phyloP scores from a whole-genome alignment of 1,284 basidiomycete species.

The Gastroboletus turbinatus region DNA sequence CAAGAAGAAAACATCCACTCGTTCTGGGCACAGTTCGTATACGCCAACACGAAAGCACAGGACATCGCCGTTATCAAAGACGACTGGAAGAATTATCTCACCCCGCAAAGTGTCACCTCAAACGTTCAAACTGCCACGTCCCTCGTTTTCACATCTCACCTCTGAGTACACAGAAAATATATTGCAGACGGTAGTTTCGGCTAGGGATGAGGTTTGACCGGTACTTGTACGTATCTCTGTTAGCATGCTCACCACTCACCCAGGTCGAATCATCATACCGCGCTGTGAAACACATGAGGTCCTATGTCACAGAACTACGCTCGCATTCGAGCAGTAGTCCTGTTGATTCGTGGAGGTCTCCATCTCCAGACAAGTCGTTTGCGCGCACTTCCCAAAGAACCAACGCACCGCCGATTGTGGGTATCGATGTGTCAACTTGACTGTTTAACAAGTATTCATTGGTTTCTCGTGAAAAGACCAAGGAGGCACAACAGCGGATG shows the following conservation, averaged over 20 bases:
- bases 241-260: slow-evolving; percentile 7
- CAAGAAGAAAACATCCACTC: slow-evolving; percentile 71
- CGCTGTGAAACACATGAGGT: slow-evolving; percentile 66
- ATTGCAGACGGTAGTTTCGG: slow-evolving; percentile 50
- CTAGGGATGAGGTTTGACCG: slow-evolving; percentile 61
- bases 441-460: slow-evolving; percentile 10
- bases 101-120: slow-evolving; percentile 58
- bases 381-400: slow-evolving; percentile 44
- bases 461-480: slow-evolving; percentile 50
- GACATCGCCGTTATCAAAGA: slow-evolving; percentile 50
- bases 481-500: slow-evolving; percentile 69
- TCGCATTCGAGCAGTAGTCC: slow-evolving; percentile 24
- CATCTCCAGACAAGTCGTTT: slow-evolving; percentile 55
- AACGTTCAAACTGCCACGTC: slow-evolving; percentile 31
- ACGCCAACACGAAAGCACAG: slow-evolving; percentile 46
- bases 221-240: neutral
- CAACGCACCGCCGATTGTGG: slow-evolving; percentile 42
- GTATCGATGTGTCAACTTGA: slow-evolving; percentile 15
- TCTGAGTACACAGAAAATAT: slow-evolving; percentile 44
- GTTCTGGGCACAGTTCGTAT: slow-evolving; percentile 41
- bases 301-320: slow-evolving; percentile 51
- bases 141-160: slow-evolving; percentile 22
- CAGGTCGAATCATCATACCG: slow-evolving; percentile 68
- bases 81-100: slow-evolving; percentile 44
- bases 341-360: slow-evolving; percentile 42